A percentile compares a stretch with the other conserved stretches of the same genome.
phyloP scores from a whole-genome alignment of 2,329 filamentous ascomycete species.

The Stachybotrys echinatus region DNA sequence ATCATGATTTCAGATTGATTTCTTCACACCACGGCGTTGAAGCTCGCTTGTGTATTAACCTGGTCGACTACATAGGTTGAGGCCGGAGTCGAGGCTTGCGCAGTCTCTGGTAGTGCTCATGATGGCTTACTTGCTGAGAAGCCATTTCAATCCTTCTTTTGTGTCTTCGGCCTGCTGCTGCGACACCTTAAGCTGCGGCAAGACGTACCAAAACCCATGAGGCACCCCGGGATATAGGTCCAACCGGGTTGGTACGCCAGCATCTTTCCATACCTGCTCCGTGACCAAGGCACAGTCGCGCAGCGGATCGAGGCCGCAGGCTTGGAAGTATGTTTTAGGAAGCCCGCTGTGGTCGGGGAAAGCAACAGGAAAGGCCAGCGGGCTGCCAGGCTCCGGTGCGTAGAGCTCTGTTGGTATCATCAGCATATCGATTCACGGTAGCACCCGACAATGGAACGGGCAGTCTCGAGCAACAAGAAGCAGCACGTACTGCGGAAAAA shows the following conservation, averaged over 20 bases:
- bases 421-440: not conserved
- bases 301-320: slow-evolving; percentile 21
- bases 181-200: slow-evolving; percentile 12
- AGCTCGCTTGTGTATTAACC: not conserved
- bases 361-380: slow-evolving; percentile 17
- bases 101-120: no score
- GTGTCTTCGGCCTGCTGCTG: slow-evolving; percentile 15
- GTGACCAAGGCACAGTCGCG: slow-evolving; percentile 21
- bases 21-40: no score
- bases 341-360: slow-evolving; percentile 13
- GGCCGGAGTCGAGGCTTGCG: no score
- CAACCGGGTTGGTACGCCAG: slow-evolving; percentile 16
- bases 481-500: slow-evolving; percentile 17
- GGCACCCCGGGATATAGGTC: slow-evolving; percentile 23
- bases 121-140: slow-evolving; percentile 8
- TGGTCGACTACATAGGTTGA: not conserved
- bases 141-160: slow-evolving; percentile 16
- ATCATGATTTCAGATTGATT: slow-evolving; percentile 6
- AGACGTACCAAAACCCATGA: slow-evolving; percentile 22
- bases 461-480: not conserved
- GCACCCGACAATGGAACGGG: not conserved
- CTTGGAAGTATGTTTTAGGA: slow-evolving; percentile 26
- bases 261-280: slow-evolving; percentile 21
- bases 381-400: slow-evolving; percentile 15
- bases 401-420: slow-evolving; percentile 14